Evolutionary conservation across 495 filamentous ascomycete species (phyloP).

Genomic region (Corynascus novoguineensis): DNA sequence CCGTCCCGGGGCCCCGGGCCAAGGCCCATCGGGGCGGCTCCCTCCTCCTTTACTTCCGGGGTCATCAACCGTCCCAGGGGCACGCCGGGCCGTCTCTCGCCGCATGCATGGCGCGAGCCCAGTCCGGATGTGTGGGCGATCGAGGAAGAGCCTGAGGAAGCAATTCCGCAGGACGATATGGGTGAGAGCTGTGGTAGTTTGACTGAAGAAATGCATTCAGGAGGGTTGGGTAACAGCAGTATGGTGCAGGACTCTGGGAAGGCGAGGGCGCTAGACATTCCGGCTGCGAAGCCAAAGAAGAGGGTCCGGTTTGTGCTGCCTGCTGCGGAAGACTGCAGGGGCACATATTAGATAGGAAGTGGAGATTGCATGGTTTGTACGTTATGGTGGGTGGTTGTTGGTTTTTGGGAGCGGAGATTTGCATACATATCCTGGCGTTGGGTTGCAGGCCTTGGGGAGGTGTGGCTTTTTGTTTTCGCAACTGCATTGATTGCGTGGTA

Average conservation of each 20-base stretch:
- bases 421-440: neutral
- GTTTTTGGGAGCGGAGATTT: neutral
- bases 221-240: no score
- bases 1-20: neutral
- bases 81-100: constrained; percentile 17
- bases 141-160: constrained; percentile 46
- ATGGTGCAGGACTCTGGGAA: constrained; percentile 22
- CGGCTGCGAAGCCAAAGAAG: constrained; percentile 45
- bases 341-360: constrained; percentile 2
- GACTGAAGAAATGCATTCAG: neutral
- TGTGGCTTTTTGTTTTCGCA: neutral
- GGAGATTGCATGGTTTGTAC: neutral
- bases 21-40: neutral
- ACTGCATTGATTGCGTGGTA: no score
- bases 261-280: constrained; percentile 35
- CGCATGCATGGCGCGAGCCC: constrained; percentile 46
- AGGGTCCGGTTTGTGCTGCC: constrained; percentile 47
- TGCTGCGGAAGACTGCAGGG: constrained; percentile 24
- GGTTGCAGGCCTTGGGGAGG: neutral
- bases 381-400: constrained; percentile 4
- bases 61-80: neutral
- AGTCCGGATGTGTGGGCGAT: constrained; percentile 50
- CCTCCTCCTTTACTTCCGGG: neutral
- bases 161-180: constrained; percentile 29
- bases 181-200: constrained; percentile 24